These are phyloP conservation scores for Arthroderma sp. DNA, from an alignment of 2,329 filamentous ascomycete genomes.

Conservation along the genomic window DNA sequence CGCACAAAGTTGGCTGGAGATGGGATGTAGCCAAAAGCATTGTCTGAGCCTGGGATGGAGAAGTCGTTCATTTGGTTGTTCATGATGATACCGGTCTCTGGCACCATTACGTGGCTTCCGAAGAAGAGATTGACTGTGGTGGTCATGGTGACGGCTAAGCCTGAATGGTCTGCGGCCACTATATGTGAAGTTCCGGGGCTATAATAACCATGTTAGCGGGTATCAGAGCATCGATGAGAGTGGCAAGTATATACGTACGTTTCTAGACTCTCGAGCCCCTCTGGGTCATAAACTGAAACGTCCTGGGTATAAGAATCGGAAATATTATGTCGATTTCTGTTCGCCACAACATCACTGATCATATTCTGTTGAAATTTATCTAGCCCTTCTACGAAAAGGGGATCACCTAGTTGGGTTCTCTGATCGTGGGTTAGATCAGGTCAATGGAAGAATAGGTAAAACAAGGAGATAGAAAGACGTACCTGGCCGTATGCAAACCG, in stretches of 20 bases:
- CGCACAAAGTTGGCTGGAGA: slow-evolving; percentile 68
- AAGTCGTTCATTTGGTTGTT: slow-evolving; percentile 61
- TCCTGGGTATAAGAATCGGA: slow-evolving; percentile 58
- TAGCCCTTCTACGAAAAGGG: slow-evolving; percentile 54
- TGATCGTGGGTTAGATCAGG: slow-evolving; percentile 20
- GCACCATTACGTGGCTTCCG: slow-evolving; percentile 64
- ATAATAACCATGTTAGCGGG: neutral
- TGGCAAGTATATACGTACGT: slow-evolving; percentile 29
- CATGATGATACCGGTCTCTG: slow-evolving; percentile 70
- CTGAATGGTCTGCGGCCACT: slow-evolving; percentile 54
- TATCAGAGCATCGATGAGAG: neutral
- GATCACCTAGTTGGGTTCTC: slow-evolving; percentile 70
- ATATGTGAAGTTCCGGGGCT: slow-evolving; percentile 41
- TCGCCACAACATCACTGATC: slow-evolving; percentile 48
- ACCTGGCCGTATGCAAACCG: slow-evolving; percentile 67
- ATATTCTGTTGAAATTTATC: slow-evolving; percentile 53
- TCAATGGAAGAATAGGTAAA: neutral
- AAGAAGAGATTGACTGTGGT: slow-evolving; percentile 84
- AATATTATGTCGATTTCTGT: slow-evolving; percentile 52
- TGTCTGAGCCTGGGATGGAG: slow-evolving; percentile 62
- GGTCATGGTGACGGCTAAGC: slow-evolving; percentile 67
- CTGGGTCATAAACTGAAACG: slow-evolving; percentile 59
- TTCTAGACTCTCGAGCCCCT: slow-evolving; percentile 50
- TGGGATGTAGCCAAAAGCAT: slow-evolving; percentile 76
- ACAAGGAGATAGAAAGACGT: neutral